These are phyloP conservation scores for Trichoderma hamatum DNA, from an alignment of 2,329 filamentous ascomycete species.

Conservation along the genomic window DNA sequence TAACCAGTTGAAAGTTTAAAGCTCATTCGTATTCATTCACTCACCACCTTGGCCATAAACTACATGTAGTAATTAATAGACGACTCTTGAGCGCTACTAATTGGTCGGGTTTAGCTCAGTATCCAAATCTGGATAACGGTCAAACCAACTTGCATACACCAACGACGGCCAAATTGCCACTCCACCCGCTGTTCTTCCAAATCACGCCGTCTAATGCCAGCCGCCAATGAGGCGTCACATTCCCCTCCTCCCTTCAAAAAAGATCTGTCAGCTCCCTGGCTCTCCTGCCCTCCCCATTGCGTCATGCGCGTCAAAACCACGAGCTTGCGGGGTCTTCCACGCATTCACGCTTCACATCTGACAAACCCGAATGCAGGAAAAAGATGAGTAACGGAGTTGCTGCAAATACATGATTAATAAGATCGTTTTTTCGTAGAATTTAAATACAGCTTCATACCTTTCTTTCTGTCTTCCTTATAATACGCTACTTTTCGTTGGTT, in stretches of 20 bases:
- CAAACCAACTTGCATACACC: neutral
- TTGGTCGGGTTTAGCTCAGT: no score
- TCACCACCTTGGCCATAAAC: no score
- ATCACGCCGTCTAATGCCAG: neutral
- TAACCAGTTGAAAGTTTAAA: no score
- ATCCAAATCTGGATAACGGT: neutral
- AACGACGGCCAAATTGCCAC: neutral
- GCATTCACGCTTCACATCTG: neutral
- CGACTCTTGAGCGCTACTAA: no score
- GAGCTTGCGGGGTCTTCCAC: constrained; percentile 18
- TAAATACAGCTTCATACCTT: neutral
- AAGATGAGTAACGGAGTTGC: neutral
- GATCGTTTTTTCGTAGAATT: neutral
- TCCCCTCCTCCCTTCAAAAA: neutral
- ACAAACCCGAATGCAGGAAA: constrained; percentile 7
- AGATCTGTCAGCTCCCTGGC: neutral
- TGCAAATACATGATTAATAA: neutral
- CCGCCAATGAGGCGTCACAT: neutral
- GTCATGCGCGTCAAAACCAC: constrained; percentile 15
- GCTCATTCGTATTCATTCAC: no score
- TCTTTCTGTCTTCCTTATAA: neutral
- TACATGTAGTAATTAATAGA: no score
- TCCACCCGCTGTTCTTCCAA: neutral
- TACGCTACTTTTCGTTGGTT: neutral
- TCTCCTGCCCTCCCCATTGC: neutral